A percentile compares a stretch with the other conserved stretches of the same genome.
Conservation (phyloP, 495 filamentous ascomycete species). For the Aspergillus mulundensis region DNA sequence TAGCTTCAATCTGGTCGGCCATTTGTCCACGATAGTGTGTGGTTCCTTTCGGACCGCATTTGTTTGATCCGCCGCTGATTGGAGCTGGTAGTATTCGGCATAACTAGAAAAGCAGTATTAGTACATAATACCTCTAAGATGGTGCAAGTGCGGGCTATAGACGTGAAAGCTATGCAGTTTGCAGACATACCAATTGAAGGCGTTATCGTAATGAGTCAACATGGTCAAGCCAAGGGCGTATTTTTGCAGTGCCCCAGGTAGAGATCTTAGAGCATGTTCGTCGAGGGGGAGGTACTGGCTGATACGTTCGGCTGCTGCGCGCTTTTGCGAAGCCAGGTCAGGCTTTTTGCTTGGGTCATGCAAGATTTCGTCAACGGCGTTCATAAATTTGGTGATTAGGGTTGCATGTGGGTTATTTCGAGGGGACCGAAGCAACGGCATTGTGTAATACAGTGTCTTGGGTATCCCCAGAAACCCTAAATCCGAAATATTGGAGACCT, state of each 20-base stretch:
- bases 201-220: too few relatives aligned
- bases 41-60: slow-evolving; percentile 24
- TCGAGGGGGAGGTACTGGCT: not conserved
- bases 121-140: too few relatives aligned
- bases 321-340: not conserved
- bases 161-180: too few relatives aligned
- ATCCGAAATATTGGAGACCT: slow-evolving; percentile 7
- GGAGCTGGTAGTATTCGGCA: not conserved
- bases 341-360: not conserved
- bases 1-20: slow-evolving; percentile 33
- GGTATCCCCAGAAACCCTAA: not conserved
- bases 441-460: not conserved
- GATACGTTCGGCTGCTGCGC: not conserved
- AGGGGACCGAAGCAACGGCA: slow-evolving; percentile 2
- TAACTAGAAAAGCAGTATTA: not conserved
- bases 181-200: too few relatives aligned
- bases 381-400: not conserved
- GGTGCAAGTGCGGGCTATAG: too few relatives aligned
- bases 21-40: slow-evolving; percentile 37
- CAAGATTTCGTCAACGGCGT: not conserved
- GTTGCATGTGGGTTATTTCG: slow-evolving; percentile 1
- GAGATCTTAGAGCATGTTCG: not conserved
- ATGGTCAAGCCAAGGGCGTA: too few relatives aligned
- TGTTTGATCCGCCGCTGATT: not conserved
- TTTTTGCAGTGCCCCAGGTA: too few relatives aligned